These are phyloP conservation scores for Nakaseomyces kungkrabaensis DNA, from an alignment of 1,139 yeast genomes.

Conservation along the genomic window DNA sequence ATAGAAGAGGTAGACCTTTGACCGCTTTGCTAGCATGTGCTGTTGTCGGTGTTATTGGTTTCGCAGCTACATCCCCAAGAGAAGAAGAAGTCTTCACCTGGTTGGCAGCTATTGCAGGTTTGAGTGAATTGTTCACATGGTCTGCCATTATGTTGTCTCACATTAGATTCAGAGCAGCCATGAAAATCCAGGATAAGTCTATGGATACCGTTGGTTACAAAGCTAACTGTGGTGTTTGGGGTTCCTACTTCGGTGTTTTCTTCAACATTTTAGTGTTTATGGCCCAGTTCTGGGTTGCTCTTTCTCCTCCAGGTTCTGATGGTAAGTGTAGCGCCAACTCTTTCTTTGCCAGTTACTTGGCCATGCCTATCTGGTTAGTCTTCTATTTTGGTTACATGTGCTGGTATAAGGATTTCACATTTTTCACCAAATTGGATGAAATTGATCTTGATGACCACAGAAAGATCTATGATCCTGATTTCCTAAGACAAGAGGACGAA, in stretches of 20 bases:
- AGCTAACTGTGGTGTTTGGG: constrained; percentile 59
- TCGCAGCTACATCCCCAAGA: constrained; percentile 50
- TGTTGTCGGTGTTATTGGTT: constrained; percentile 73
- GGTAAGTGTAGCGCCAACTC: constrained; percentile 39
- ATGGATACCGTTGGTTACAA: constrained; percentile 58
- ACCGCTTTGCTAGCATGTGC: constrained; percentile 52
- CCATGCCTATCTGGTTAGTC: constrained; percentile 42
- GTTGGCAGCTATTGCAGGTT: constrained; percentile 78
- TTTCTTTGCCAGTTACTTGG: constrained; percentile 48
- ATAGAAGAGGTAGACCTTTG: constrained; percentile 54
- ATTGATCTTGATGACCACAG: constrained; percentile 49
- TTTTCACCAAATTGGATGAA: constrained; percentile 35
- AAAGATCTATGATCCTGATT: constrained; percentile 45
- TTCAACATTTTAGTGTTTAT: constrained; percentile 56
- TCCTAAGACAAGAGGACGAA: constrained; percentile 40
- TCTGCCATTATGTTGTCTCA: constrained; percentile 75
- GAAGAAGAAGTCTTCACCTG: constrained; percentile 60
- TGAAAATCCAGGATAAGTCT: constrained; percentile 53
- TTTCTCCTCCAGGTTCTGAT: constrained; percentile 50
- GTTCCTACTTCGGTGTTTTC: constrained; percentile 55
- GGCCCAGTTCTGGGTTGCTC: constrained; percentile 77
- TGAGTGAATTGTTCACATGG: constrained; percentile 70
- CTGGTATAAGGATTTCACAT: constrained; percentile 37
- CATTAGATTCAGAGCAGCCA: constrained; percentile 69
- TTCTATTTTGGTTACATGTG: constrained; percentile 45